Conservation (phyloP, 805 yeast genomes). For the Metschnikowia picachoensis region DNA sequence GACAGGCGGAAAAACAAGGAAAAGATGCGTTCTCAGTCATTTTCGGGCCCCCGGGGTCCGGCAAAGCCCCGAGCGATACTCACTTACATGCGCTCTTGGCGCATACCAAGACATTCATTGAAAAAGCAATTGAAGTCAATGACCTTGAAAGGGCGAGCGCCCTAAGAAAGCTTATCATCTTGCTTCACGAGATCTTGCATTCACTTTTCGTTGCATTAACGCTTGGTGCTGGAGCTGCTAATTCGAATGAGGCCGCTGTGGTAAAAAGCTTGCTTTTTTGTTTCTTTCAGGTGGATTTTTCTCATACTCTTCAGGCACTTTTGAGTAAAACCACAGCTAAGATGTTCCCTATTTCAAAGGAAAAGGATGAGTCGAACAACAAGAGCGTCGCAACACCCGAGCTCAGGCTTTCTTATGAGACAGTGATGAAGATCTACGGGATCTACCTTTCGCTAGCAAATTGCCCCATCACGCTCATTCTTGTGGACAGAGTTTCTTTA, state of each 20-base stretch:
- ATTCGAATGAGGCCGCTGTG: slow-evolving; percentile 16
- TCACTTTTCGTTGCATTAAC: slow-evolving; percentile 18
- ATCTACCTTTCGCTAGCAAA: slow-evolving; percentile 24
- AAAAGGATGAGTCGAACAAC: slow-evolving; percentile 1
- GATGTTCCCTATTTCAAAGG: background rate
- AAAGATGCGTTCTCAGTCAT: slow-evolving; percentile 16
- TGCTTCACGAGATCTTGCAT: slow-evolving; percentile 25
- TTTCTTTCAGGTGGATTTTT: slow-evolving; percentile 24
- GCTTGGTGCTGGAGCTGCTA: slow-evolving; percentile 12
- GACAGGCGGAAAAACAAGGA: slow-evolving; percentile 3
- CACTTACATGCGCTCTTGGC: slow-evolving; percentile 18
- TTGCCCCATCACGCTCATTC: slow-evolving; percentile 22
- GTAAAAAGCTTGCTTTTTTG: slow-evolving; percentile 22
- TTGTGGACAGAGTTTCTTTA: slow-evolving; percentile 17
- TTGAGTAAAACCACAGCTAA: slow-evolving; percentile 12
- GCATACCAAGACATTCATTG: slow-evolving; percentile 18
- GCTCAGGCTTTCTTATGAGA: slow-evolving; percentile 20
- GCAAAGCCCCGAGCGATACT: slow-evolving; percentile 12
- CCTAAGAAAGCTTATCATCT: slow-evolving; percentile 25
- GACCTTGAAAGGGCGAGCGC: slow-evolving; percentile 16
- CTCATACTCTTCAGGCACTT: slow-evolving; percentile 18
- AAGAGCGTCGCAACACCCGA: background rate
- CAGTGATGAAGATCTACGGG: slow-evolving; percentile 23
- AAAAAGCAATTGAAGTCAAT: slow-evolving; percentile 8
- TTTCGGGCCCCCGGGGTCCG: slow-evolving; percentile 20